Evolutionary conservation across 768 basidiomycete genomes (phyloP), one percentile per base, ranked within the genome.

Genomic region (Suillus clintonianus): DNA sequence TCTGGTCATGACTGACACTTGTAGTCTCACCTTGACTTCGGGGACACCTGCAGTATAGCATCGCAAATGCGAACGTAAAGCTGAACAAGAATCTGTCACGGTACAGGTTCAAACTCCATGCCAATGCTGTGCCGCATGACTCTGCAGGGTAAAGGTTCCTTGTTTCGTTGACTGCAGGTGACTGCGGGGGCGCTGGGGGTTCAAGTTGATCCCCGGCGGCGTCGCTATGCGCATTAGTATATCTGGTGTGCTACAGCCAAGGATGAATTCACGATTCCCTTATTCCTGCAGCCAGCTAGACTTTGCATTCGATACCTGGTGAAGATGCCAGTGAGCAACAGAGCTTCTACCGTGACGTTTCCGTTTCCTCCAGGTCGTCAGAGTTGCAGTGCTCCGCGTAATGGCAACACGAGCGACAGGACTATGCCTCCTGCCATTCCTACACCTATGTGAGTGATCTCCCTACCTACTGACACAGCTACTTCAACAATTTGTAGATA

Each of bases 401-500:
- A n/a, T n/a, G n/a, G n/a, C n/a, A 27, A 3, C 22, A 3, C 15
- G 15, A 6, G 5, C 24, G 55, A 56, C 9, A 56, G 55, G 37
- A 56, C 55, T 9, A 56, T 56, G 55, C 55, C 55, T 39, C 55
- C 55, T 22, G 22, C 55, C 22, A 24, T 37, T 27, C 55, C 55
- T 17, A 6, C 55, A 56, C 55, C 55, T 22, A 56, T 56, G 55
- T 56, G 36, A 56, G 36, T 56, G 54, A 15, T 15, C 37, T 39
- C 4, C 22, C 1, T 39, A 4, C 55, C 55, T 27, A 11, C 2
- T 10, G 15, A 37, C 22, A 2, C 55, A 56, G 36, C 22, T 15
- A 4, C 6, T 24, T 17, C 2, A 39, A 37, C 39, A 3, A 11
- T 39, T 39, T 37, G 15, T 39, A 76, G 74, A 24, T 71, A 79